Evolutionary conservation across 176 grass and related monocot genomes (phyloP), one percentile per base, ranked within the genome.

Genomic region (Bolboschoenus planiculmis): DNA sequence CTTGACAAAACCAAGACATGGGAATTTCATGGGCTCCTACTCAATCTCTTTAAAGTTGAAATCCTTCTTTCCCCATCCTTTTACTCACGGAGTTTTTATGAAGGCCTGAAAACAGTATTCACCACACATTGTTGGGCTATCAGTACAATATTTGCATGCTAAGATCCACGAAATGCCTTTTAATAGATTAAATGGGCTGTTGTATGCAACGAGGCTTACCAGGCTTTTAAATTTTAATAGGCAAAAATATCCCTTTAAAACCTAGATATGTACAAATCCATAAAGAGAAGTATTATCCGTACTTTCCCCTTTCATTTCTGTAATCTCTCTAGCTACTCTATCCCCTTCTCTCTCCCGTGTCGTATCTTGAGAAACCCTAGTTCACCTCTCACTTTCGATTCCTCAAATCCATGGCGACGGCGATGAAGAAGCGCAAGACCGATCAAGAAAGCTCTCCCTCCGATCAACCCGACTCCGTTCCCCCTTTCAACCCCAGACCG

Each of bases 371-470:
- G 87, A 88, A 96, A 90, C 93, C 93, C 93, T 96, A 92, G 81
- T 48, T 80, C 14, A 31, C 46, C 80, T 81, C 85, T 54, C 23
- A 24, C 74, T 85, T 6, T 51, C 7, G 7, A 76, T 46, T 20
- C 50, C 15, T 21, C 85, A 18, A 30, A 80, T 27, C 79, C 23
- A 96, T 96, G 93, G 93, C 93, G 56, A 85, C 93, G 90, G 88
- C 93, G 50, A 85, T 86, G 10, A 96, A 96, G 86, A 96, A 87
- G 88, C 93, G 93, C 39, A 96, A 92, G 79, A 78, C 86, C n/a
- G 93, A 92, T 77, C 88, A 85, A 43, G 59, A 81, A 15, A 80
- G 66, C 47, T n/a, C 92, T 46, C 48, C 86, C 29, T 39, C 55
- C 46, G 15, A 35, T 64, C 37, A 91, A 87, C 83, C 88, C 80